phyloP scores from a whole-genome alignment of 768 basidiomycete species.

The Leccinum broughii region DNA sequence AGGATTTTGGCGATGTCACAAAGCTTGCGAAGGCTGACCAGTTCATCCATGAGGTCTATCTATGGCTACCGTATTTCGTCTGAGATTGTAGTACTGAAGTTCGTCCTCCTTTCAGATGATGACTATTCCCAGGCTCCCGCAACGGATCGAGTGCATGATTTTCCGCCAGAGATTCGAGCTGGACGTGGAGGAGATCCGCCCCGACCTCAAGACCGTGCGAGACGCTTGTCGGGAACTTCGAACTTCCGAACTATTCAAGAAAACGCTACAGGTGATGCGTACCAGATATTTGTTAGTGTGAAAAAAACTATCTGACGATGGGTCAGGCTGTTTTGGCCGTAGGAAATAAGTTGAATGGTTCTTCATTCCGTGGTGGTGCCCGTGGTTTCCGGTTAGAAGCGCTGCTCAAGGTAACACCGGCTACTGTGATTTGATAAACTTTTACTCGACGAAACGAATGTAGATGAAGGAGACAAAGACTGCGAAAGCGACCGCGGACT shows the following conservation, averaged over 20 bases:
- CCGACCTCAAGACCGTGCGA: conserved; percentile 73
- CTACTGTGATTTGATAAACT: background rate
- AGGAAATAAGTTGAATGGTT: too few species aligned
- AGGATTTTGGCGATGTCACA: conserved; percentile 66
- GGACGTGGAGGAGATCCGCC: conserved; percentile 80
- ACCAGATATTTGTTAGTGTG: background rate
- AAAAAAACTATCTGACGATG: conserved; percentile 1
- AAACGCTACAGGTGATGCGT: conserved; percentile 58
- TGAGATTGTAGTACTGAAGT: conserved; percentile 4
- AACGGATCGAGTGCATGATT: conserved; percentile 79
- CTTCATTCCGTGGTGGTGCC: too few species aligned
- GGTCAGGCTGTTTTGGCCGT: background rate
- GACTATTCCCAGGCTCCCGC: conserved; percentile 69
- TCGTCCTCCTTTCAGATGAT: conserved; percentile 55
- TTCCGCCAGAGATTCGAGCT: conserved; percentile 81
- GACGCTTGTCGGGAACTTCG: conserved; percentile 66
- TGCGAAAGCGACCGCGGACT: conserved; percentile 60
- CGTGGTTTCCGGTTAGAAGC: conserved; percentile 66
- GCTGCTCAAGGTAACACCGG: conserved; percentile 65
- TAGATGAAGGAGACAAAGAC: conserved; percentile 87
- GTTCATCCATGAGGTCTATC: conserved; percentile 71
- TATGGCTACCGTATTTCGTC: conserved; percentile 9
- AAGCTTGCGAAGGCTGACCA: conserved; percentile 84
- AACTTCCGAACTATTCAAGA: conserved; percentile 62
- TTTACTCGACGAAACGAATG: background rate